These are phyloP conservation scores for Cercospora sojina DNA, from an alignment of 2,329 filamentous ascomycete genomes.

Conservation along the genomic window DNA sequence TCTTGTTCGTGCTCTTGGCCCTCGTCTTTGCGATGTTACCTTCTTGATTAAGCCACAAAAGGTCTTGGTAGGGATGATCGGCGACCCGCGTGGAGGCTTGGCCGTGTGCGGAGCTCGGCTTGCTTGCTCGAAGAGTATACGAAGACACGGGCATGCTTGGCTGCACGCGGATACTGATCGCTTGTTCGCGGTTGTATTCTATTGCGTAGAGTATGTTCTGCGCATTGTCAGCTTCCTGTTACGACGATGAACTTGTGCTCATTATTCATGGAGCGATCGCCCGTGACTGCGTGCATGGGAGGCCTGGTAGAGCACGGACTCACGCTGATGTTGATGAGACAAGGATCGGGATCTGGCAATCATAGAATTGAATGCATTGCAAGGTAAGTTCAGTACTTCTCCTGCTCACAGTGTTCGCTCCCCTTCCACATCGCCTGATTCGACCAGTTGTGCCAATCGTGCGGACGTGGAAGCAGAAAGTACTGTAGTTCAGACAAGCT, in stretches of 20 bases:
- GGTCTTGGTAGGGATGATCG: slow-evolving; percentile 13
- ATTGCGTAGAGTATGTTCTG: not conserved
- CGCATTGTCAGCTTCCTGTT: not conserved
- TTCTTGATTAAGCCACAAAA: slow-evolving; percentile 16
- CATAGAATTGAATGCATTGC: not conserved
- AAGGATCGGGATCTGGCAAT: too few relatives aligned
- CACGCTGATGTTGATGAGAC: not conserved
- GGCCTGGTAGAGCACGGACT: not conserved
- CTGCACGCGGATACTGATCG: not conserved
- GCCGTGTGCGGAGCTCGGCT: slow-evolving; percentile 10
- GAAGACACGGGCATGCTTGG: not conserved
- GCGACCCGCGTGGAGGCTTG: not conserved
- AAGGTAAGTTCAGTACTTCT: not conserved
- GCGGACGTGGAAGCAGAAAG: not conserved
- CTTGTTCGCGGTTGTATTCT: not conserved
- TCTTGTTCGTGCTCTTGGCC: slow-evolving; percentile 12
- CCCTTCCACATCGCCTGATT: not conserved
- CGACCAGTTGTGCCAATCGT: not conserved
- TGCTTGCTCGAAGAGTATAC: slow-evolving; percentile 8
- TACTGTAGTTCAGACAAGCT: not conserved
- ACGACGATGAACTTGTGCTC: not conserved
- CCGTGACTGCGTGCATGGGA: not conserved
- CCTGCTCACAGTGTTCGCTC: not conserved
- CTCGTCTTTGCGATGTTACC: slow-evolving; percentile 13
- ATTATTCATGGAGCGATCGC: not conserved